A percentile compares a stretch with the other conserved stretches of the same genome.
Evolutionary conservation across 371 early-diverging fungal genomes (phyloP).

Genomic region (Rhizomucor pusillus): DNA sequence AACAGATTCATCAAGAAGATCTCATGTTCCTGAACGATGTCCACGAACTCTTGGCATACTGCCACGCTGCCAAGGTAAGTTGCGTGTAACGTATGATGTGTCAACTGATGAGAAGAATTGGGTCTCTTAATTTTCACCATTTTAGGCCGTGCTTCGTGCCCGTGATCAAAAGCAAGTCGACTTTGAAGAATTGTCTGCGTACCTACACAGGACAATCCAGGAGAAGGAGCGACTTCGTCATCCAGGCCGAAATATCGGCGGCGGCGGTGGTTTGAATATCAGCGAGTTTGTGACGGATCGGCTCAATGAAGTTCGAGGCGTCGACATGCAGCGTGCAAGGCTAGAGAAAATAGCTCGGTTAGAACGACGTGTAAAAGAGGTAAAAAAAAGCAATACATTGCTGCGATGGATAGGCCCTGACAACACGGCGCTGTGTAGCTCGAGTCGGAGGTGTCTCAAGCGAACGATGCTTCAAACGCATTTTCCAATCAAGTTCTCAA

Average conservation of each 20-base stretch:
- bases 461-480: constrained; percentile 63
- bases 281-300: constrained; percentile 83
- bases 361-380: constrained; percentile 73
- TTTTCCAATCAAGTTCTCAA: constrained; percentile 78
- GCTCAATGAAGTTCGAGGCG: constrained; percentile 85
- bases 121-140: too few species aligned
- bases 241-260: constrained; percentile 40
- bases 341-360: constrained; percentile 73
- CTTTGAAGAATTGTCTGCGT: constrained; percentile 82
- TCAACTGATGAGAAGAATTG: too few species aligned
- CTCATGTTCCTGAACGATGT: constrained; percentile 52
- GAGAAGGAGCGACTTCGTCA: constrained; percentile 61
- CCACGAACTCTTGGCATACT: constrained; percentile 86
- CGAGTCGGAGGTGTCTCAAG: constrained; percentile 71
- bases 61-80: constrained; percentile 80
- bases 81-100: neutral
- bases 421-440: constrained; percentile 46
- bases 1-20: constrained; percentile 59
- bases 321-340: constrained; percentile 77
- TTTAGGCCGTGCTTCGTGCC: constrained; percentile 69
- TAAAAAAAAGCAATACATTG: constrained; percentile 18
- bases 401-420: neutral
- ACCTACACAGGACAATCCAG: constrained; percentile 62
- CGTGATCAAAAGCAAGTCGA: constrained; percentile 96
- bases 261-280: constrained; percentile 59